These are phyloP conservation scores for Xylariales sp. DNA, from an alignment of 2,329 filamentous ascomycete genomes.

Conservation along the genomic window DNA sequence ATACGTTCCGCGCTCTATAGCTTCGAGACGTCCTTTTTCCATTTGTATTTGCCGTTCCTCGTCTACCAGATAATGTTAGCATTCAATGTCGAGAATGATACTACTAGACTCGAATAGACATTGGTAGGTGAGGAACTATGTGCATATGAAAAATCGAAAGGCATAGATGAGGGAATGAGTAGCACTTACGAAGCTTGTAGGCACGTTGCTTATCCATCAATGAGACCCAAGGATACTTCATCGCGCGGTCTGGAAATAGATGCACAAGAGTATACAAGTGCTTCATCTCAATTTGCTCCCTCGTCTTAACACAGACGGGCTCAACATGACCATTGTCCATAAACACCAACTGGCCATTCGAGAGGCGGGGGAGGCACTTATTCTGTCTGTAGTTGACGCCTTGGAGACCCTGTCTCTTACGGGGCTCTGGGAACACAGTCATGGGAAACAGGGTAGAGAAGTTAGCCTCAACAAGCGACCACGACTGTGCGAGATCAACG, in stretches of 20 bases:
- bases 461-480: conserved; percentile 37
- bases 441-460: conserved; percentile 45
- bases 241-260: conserved; percentile 61
- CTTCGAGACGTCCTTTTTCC: conserved; percentile 34
- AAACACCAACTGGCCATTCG: conserved; percentile 40
- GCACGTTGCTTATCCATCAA: conserved; percentile 53
- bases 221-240: conserved; percentile 60
- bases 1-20: conserved; percentile 39
- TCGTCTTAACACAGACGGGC: conserved; percentile 37
- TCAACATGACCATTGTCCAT: conserved; percentile 46
- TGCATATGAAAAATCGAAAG: neutral
- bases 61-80: conserved; percentile 32
- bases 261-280: conserved; percentile 47
- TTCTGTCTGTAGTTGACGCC: conserved; percentile 49
- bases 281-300: conserved; percentile 46
- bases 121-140: neutral
- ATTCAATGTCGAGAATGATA: neutral
- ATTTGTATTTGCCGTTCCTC: conserved; percentile 38
- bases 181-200: conserved; percentile 55
- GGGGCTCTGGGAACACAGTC: conserved; percentile 11
- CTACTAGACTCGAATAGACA: neutral
- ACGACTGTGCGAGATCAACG: conserved; percentile 43
- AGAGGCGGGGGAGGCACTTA: conserved; percentile 42
- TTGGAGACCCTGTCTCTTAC: conserved; percentile 46
- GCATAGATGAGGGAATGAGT: neutral